A percentile compares a stretch with the other conserved stretches of the same genome.
Conservation (phyloP, 1,284 basidiomycete species). For the Ganoderma lingzhi region DNA sequence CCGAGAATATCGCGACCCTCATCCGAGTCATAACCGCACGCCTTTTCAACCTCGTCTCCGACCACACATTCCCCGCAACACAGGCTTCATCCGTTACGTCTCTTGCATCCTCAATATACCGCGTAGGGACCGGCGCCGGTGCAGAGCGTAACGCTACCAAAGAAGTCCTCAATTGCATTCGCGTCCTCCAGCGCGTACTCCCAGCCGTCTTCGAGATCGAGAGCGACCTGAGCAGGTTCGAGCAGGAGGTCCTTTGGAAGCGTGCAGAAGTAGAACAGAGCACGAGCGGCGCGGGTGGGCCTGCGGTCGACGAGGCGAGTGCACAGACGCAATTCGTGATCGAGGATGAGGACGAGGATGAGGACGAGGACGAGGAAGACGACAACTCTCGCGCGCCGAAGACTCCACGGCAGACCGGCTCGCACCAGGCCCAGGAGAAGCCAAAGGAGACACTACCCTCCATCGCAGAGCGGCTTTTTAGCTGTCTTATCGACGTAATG, state of each 20-base stretch:
- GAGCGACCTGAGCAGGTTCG: constrained; percentile 72
- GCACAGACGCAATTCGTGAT: constrained; percentile 77
- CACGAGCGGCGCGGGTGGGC: constrained; percentile 38
- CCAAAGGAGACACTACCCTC: constrained; percentile 68
- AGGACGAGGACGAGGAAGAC: constrained; percentile 61
- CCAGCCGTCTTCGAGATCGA: constrained; percentile 89
- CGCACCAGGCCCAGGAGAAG: constrained; percentile 38
- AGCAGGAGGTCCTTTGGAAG: constrained; percentile 79
- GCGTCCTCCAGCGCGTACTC: constrained; percentile 87
- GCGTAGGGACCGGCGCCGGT: constrained; percentile 50
- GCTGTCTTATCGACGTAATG: constrained; percentile 81
- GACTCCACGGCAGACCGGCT: constrained; percentile 25
- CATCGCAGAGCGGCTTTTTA: constrained; percentile 81
- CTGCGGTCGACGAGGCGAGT: constrained; percentile 43
- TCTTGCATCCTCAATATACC: constrained; percentile 74
- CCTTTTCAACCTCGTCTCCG: constrained; percentile 83
- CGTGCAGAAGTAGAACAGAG: constrained; percentile 51
- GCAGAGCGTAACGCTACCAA: constrained; percentile 76
- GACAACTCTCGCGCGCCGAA: constrained; percentile 11
- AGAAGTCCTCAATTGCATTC: constrained; percentile 88
- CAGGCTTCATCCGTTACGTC: constrained; percentile 64
- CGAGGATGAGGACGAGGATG: constrained; percentile 78
- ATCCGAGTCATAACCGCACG: constrained; percentile 78
- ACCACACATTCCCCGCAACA: constrained; percentile 82
- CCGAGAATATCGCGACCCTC: constrained; percentile 86